These are phyloP conservation scores for Aspergillus floridensis DNA, from an alignment of 2,329 filamentous ascomycete species.

Conservation along the genomic window DNA sequence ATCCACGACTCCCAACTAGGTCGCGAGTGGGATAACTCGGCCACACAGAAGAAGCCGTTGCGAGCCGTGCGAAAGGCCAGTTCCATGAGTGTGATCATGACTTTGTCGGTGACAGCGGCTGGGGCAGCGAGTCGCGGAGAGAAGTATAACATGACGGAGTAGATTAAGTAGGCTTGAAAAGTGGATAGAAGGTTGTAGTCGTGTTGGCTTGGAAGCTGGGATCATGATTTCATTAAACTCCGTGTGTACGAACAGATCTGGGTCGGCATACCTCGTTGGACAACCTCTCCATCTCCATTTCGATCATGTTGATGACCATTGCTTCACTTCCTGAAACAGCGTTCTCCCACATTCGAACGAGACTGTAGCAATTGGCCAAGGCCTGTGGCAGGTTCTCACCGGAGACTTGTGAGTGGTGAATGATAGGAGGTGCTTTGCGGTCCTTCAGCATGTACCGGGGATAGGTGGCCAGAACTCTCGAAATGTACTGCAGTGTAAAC, in stretches of 20 bases:
- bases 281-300: slow-evolving; percentile 27
- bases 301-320: slow-evolving; percentile 20
- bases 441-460: slow-evolving; percentile 19
- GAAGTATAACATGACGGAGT: slow-evolving; percentile 52
- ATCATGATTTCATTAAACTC: background rate
- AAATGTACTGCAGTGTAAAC: slow-evolving; percentile 26
- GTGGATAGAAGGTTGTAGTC: slow-evolving; percentile 38
- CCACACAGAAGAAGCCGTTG: slow-evolving; percentile 45
- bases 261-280: slow-evolving; percentile 13
- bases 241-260: background rate
- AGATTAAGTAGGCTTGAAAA: slow-evolving; percentile 57
- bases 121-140: slow-evolving; percentile 22
- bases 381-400: slow-evolving; percentile 10
- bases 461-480: slow-evolving; percentile 26
- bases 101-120: slow-evolving; percentile 38
- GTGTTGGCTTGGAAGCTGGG: background rate
- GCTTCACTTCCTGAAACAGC: slow-evolving; percentile 25
- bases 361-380: slow-evolving; percentile 27
- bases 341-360: slow-evolving; percentile 30
- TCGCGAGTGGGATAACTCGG: slow-evolving; percentile 39
- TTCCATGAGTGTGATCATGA: slow-evolving; percentile 53
- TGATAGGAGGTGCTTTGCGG: slow-evolving; percentile 21
- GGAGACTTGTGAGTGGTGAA: slow-evolving; percentile 24
- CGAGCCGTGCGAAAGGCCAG: slow-evolving; percentile 44
- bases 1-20: slow-evolving; percentile 57